These are phyloP conservation scores for Penicillium digitatum DNA, from an alignment of 2,329 filamentous ascomycete genomes.

Conservation along the genomic window DNA sequence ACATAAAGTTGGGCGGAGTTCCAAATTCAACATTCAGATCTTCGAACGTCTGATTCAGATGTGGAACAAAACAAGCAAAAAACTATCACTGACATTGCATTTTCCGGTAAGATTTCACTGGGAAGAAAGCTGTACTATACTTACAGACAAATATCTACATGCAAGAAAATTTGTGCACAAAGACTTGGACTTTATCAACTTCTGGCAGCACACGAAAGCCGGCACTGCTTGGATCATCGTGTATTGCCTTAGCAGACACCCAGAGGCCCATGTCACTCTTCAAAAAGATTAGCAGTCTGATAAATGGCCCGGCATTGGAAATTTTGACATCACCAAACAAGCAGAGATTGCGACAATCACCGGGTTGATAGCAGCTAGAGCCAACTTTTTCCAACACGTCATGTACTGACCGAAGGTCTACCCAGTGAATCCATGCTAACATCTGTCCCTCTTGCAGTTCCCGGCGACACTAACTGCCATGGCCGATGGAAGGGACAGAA, in stretches of 20 bases:
- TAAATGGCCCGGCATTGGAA: accelerated
- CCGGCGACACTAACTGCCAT: slow-evolving; percentile 36
- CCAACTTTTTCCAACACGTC: slow-evolving; percentile 7
- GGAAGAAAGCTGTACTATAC: not conserved
- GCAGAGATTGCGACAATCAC: slow-evolving; percentile 10
- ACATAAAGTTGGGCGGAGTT: not conserved
- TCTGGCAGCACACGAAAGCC: slow-evolving; percentile 13
- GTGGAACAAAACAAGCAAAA: not conserved
- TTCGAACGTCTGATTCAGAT: not conserved
- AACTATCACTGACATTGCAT: no score
- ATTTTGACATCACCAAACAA: slow-evolving; percentile 7
- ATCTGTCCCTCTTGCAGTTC: not conserved
- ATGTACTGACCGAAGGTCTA: slow-evolving; percentile 36
- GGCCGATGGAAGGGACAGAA: slow-evolving; percentile 52
- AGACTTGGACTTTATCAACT: not conserved
- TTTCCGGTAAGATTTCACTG: not conserved
- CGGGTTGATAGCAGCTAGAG: slow-evolving; percentile 7
- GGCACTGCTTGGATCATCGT: slow-evolving; percentile 6
- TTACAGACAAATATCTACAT: not conserved
- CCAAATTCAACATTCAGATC: accelerated
- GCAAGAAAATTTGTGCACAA: not conserved
- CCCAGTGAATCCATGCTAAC: slow-evolving; percentile 17
- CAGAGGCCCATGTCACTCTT: slow-evolving; percentile 19
- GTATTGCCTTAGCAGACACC: slow-evolving; percentile 18
- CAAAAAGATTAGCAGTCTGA: not conserved